Evolutionary conservation across 371 early-diverging fungal species (phyloP), one percentile per base, ranked within the genome.

Genomic region (Capniomyces stellatus): DNA sequence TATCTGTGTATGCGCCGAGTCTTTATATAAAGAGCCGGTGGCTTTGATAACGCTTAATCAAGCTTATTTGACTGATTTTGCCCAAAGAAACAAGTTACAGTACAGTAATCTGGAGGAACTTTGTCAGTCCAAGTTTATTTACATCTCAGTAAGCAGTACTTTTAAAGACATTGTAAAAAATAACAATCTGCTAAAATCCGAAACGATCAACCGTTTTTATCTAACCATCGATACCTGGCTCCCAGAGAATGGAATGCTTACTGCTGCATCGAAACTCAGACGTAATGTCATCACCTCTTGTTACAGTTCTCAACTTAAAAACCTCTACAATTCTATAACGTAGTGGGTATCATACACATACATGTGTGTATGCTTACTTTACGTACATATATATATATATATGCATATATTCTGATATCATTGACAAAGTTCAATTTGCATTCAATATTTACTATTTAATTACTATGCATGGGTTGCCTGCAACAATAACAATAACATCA

Each of bases 251-350:
- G 85, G 74, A 50, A 59, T 81, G 51, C 64, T 89, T 71, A 96
- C 97, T 8, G 90, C 95, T 13, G 89, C 94, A 13, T 84, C 83
- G 67, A 97, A 97, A 70, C 62, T 93, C n/a, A n/a, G n/a, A n/a
- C n/a, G n/a, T n/a, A n/a, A n/a, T n/a, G n/a, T n/a, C n/a, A n/a
- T n/a, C n/a, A n/a, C n/a, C n/a, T n/a, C n/a, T n/a, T n/a, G n/a
- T n/a, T n/a, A n/a, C n/a, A n/a, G n/a, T n/a, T n/a, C n/a, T n/a
- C n/a, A n/a, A n/a, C n/a, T n/a, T n/a, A n/a, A n/a, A n/a, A n/a
- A n/a, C n/a, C n/a, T n/a, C n/a, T n/a, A n/a, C n/a, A n/a, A n/a
- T n/a, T n/a, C n/a, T n/a, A n/a, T n/a, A n/a, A n/a, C n/a, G n/a
- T n/a, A n/a, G n/a, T n/a, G n/a, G n/a, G n/a, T n/a, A n/a, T n/a